Evolutionary conservation across 176 grass and related monocot genomes (phyloP).

Genomic region (Oryza nivara): DNA sequence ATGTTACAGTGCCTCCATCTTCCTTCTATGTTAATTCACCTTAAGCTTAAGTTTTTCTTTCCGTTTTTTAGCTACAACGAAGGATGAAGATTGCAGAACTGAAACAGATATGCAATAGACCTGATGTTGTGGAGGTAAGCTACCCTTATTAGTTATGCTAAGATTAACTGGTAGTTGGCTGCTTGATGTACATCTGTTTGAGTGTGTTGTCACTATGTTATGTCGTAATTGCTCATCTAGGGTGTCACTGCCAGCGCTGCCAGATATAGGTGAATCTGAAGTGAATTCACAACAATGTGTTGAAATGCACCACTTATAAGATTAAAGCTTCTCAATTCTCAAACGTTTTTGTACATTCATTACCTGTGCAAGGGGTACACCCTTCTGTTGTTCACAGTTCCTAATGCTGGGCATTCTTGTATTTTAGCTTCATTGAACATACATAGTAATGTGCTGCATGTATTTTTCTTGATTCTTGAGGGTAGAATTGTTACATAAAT

Average conservation of each 20-base stretch:
- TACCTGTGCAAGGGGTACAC: neutral
- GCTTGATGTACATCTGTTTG: neutral
- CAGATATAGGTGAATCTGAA: neutral
- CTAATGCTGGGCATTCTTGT: neutral
- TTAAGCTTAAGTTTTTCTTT: neutral
- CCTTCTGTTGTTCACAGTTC: neutral
- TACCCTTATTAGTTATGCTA: neutral
- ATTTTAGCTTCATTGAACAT: neutral
- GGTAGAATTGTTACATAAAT: no score
- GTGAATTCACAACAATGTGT: neutral
- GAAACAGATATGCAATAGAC: conserved; percentile 83
- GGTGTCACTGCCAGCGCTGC: neutral
- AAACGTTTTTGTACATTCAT: neutral
- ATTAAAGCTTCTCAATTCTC: neutral
- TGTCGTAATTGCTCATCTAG: neutral
- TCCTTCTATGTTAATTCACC: neutral
- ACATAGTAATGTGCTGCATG: neutral
- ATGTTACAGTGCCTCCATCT: neutral
- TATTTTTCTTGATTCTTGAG: neutral
- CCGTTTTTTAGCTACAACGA: conserved; percentile 55
- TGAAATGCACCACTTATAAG: neutral
- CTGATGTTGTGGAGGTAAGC: conserved; percentile 86
- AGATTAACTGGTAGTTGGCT: neutral
- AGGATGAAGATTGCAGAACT: conserved; percentile 96
- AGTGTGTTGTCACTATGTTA: neutral